A percentile compares a stretch with the other conserved stretches of the same genome.
Conservation (phyloP, 352 stramenopile species). For the Phytopythium aichiense region DNA sequence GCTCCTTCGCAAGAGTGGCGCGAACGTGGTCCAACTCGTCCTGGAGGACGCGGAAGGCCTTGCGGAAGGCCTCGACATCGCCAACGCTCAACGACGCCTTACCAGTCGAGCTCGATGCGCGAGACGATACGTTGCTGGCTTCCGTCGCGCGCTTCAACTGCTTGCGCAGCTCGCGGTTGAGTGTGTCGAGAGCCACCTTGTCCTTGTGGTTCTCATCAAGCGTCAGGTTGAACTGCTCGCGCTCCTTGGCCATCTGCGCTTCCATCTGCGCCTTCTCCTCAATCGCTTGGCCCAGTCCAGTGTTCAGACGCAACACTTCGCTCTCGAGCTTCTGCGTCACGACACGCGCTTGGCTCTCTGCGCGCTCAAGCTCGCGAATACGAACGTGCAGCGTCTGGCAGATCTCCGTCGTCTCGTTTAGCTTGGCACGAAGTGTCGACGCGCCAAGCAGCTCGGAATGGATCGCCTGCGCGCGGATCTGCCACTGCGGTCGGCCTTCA, state of each 20-base stretch:
- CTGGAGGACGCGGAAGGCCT: conserved; percentile 54
- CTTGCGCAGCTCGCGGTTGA: conserved; percentile 77
- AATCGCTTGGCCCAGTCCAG: conserved; percentile 4
- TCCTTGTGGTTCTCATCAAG: conserved; percentile 85
- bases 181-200: conserved; percentile 56
- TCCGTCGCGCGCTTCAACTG: conserved; percentile 72
- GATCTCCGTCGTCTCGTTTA: conserved; percentile 64
- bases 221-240: conserved; percentile 67
- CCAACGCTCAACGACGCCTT: conserved; percentile 34
- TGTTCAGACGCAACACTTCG: conserved; percentile 49
- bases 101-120: conserved; percentile 11
- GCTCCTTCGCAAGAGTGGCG: conserved; percentile 51
- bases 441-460: conserved; percentile 64
- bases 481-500: conserved; percentile 55
- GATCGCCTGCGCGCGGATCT: conserved; percentile 69
- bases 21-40: conserved; percentile 46
- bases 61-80: conserved; percentile 55
- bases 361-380: conserved; percentile 70
- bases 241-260: conserved; percentile 55
- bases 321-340: conserved; percentile 79
- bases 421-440: conserved; percentile 45
- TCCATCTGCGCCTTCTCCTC: conserved; percentile 60
- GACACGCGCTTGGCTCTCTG: conserved; percentile 72
- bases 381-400: conserved; percentile 60
- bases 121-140: conserved; percentile 16